Percentiles rank a stretch among this genome's conserved stretches.
These are phyloP conservation scores for Grigorovia humatica DNA, from an alignment of 805 yeast genomes.

Conservation along the genomic window DNA sequence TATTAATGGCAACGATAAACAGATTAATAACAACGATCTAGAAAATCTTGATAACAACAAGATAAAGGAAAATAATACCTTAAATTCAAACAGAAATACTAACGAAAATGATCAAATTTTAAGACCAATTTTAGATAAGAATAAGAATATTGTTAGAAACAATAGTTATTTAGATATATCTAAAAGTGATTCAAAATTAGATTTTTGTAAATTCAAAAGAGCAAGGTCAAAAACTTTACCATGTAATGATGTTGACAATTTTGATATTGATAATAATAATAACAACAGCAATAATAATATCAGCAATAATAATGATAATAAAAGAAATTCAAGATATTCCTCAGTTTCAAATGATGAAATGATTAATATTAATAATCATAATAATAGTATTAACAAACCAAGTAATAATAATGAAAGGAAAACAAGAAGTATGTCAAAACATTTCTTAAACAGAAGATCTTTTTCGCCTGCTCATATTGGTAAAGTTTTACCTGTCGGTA, in stretches of 20 bases:
- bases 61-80: neutral
- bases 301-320: conserved; percentile 2
- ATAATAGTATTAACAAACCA: neutral
- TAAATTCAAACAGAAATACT: neutral
- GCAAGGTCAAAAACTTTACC: conserved; percentile 20
- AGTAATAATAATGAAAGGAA: conserved; percentile 12
- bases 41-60: neutral
- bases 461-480: conserved; percentile 21
- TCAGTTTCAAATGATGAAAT: conserved; percentile 10
- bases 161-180: conserved; percentile 9
- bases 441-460: conserved; percentile 21
- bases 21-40: neutral
- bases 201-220: conserved; percentile 6
- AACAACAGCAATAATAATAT: neutral
- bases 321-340: conserved; percentile 10
- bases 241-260: conserved; percentile 4
- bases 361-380: neutral
- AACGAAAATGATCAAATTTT: neutral
- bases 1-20: neutral
- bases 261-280: neutral
- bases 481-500: conserved; percentile 13
- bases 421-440: conserved; percentile 20
- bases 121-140: neutral
- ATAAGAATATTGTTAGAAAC: conserved; percentile 4
- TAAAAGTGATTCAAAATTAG: conserved; percentile 6